Conservation (phyloP, 2,329 filamentous ascomycete species). For the Clonostachys rhizophaga region DNA sequence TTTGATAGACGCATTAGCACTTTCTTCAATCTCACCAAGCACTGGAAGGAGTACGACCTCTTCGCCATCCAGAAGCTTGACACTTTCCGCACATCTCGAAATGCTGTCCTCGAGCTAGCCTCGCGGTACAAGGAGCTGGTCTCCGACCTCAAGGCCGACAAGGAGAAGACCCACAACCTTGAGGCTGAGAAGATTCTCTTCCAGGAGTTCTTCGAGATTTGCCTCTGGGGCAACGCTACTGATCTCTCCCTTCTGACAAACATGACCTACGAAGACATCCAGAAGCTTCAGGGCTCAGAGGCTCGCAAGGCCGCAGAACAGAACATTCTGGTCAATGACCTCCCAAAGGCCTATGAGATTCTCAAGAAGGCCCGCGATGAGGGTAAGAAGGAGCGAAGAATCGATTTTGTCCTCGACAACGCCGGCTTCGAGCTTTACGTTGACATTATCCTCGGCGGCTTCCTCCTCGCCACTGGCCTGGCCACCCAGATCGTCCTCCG, state of each 20-base stretch:
- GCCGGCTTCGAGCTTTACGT: conserved; percentile 97
- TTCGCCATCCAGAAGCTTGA: conserved; percentile 87
- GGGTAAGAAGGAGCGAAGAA: conserved; percentile 63
- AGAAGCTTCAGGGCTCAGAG: conserved; percentile 87
- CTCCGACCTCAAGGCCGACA: conserved; percentile 53
- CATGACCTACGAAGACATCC: conserved; percentile 91
- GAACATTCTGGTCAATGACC: conserved; percentile 89
- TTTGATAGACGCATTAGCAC: conserved; percentile 65
- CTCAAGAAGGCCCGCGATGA: conserved; percentile 61
- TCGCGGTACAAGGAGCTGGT: conserved; percentile 73
- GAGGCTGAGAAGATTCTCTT: conserved; percentile 77
- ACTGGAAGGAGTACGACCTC: conserved; percentile 89
- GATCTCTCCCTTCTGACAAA: conserved; percentile 88
- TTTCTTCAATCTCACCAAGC: conserved; percentile 67
- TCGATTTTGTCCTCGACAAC: conserved; percentile 96
- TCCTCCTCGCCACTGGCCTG: conserved; percentile 77
- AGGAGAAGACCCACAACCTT: conserved; percentile 48
- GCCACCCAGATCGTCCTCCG: conserved; percentile 86
- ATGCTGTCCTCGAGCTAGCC: conserved; percentile 79
- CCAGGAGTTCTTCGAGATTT: conserved; percentile 91
- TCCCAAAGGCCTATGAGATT: conserved; percentile 65
- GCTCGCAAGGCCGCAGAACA: conserved; percentile 83
- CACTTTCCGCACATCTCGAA: conserved; percentile 87
- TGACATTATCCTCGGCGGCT: conserved; percentile 87
- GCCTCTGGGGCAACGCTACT: conserved; percentile 95